These are phyloP conservation scores for Fusarium bulbicola DNA, from an alignment of 2,329 filamentous ascomycete genomes.

Conservation along the genomic window DNA sequence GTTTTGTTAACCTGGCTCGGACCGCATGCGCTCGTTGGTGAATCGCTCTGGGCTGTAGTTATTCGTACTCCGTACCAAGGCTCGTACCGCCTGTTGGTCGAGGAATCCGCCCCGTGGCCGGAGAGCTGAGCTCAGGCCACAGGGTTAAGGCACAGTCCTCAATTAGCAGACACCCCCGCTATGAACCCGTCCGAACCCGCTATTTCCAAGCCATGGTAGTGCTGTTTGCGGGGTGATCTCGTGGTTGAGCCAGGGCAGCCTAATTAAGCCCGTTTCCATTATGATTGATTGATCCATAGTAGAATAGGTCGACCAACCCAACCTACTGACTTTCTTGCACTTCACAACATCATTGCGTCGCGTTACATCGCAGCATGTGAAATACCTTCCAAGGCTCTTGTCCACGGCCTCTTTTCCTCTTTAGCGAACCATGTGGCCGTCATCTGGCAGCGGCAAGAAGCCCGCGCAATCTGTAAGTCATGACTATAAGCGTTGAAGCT, in stretches of 20 bases:
- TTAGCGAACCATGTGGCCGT: constrained; percentile 67
- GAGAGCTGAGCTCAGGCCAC: background rate
- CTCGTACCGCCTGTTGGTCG: background rate
- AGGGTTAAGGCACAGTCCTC: background rate
- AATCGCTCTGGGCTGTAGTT: background rate
- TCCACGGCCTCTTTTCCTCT: constrained; percentile 36
- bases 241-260: constrained; percentile 24
- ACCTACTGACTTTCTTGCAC: constrained; percentile 27
- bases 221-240: constrained; percentile 34
- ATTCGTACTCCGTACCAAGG: background rate
- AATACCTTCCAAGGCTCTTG: constrained; percentile 36
- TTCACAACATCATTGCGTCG: constrained; percentile 39
- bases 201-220: constrained; percentile 23
- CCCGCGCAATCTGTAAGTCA: constrained; percentile 72
- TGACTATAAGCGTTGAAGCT: constrained; percentile 25
- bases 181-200: constrained; percentile 17
- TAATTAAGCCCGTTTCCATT: constrained; percentile 23
- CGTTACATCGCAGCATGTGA: constrained; percentile 46
- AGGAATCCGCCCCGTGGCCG: background rate
- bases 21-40: background rate
- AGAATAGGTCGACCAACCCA: constrained; percentile 8
- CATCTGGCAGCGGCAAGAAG: constrained; percentile 74
- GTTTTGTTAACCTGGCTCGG: background rate
- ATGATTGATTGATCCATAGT: constrained; percentile 24
- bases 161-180: constrained; percentile 20